A percentile compares a stretch with the other conserved stretches of the same genome.
phyloP scores from a whole-genome alignment of 768 basidiomycete species.

The Collybia mongolica region DNA sequence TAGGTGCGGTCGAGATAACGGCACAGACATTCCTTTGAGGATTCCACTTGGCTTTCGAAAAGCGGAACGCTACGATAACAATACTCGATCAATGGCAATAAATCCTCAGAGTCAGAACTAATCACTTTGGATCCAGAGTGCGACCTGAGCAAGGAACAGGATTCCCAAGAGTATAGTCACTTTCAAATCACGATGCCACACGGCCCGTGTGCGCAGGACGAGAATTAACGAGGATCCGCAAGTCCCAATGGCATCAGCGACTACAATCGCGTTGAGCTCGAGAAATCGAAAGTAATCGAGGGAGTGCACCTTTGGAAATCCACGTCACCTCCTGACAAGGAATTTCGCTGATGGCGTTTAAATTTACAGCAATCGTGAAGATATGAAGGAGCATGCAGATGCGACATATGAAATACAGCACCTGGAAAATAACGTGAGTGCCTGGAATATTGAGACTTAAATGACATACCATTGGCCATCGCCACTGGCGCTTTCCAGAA shows the following conservation, averaged over 20 bases:
- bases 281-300: neutral
- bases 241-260: constrained; percentile 30
- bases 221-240: constrained; percentile 31
- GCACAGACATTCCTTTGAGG: constrained; percentile 25
- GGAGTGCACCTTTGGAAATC: constrained; percentile 27
- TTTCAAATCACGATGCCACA: constrained; percentile 27
- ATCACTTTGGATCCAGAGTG: constrained; percentile 30
- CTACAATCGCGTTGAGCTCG: constrained; percentile 10
- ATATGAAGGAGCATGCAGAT: constrained; percentile 32
- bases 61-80: constrained; percentile 26
- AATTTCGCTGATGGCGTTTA: constrained; percentile 30
- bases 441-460: too few relatives aligned
- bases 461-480: constrained; percentile 30
- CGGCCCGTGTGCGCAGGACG: constrained; percentile 29
- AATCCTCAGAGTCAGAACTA: neutral
- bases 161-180: constrained; percentile 19
- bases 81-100: neutral
- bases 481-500: constrained; percentile 24
- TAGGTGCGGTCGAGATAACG: constrained; percentile 29
- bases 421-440: constrained; percentile 12
- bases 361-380: constrained; percentile 28
- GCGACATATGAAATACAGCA: constrained; percentile 29
- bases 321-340: constrained; percentile 30
- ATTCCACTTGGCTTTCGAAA: constrained; percentile 28
- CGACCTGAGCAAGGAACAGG: constrained; percentile 27